phyloP scores from a whole-genome alignment of 176 grass and related monocot genomes.

The Urochloa ruziziensis region DNA sequence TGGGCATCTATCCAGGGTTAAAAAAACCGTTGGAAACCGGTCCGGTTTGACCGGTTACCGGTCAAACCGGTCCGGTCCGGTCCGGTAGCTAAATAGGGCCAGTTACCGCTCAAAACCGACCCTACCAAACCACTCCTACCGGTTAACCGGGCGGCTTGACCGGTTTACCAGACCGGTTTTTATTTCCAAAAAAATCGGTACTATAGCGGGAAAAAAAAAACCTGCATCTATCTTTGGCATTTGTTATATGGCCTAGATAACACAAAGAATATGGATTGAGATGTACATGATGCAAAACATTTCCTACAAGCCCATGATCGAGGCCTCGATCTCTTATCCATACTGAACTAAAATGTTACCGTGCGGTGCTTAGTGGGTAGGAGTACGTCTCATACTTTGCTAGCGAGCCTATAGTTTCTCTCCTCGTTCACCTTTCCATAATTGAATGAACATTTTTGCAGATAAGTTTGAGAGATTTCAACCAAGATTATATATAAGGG shows the following conservation, averaged over 20 bases:
- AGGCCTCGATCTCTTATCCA: not conserved
- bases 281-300: not conserved
- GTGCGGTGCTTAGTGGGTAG: too few relatives aligned
- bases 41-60: too few relatives aligned
- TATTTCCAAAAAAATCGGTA: too few relatives aligned
- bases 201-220: too few relatives aligned
- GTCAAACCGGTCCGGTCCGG: too few relatives aligned
- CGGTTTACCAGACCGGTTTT: too few relatives aligned
- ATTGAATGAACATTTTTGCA: not conserved
- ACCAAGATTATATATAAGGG: not conserved
- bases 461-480: not conserved
- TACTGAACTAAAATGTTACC: not conserved
- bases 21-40: too few relatives aligned
- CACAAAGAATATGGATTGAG: not conserved
- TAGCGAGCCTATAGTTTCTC: not conserved
- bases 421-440: not conserved
- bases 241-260: not conserved
- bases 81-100: too few relatives aligned
- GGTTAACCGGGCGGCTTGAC: too few relatives aligned
- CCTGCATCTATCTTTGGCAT: not conserved
- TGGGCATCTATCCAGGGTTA: not conserved
- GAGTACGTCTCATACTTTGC: too few relatives aligned
- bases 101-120: too few relatives aligned
- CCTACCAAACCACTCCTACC: too few relatives aligned
- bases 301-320: not conserved